Evolutionary conservation across 2,329 filamentous ascomycete genomes (phyloP), one percentile per base, ranked within the genome.

Genomic region (Monilinia fructigena): DNA sequence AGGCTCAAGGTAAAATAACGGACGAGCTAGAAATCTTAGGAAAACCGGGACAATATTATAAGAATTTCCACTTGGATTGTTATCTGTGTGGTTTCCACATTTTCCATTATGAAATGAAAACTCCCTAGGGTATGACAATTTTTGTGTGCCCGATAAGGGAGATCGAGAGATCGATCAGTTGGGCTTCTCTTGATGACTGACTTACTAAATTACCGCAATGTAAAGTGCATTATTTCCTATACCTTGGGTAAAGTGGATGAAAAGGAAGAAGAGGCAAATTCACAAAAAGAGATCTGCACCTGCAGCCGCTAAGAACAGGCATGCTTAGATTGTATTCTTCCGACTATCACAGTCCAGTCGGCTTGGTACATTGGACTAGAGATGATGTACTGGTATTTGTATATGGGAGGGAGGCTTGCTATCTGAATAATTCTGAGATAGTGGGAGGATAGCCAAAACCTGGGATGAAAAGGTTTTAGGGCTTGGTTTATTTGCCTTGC

Each of bases 141-240:
- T 50, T 40, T 50, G n/a, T 26, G 58, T 61, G 58, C 47, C 47
- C 58, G 58, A 61, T 61, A 61, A 61, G 58, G 58, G 16, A 47
- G 20, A n/a, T 47, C 45, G 40, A 42, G 20, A 35, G 58, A 61
- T 61, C 45, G 31, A 50, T 40, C 45, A 50, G 20, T 18, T 28
- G n/a, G 12, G 31, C 16, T 42, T 45, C 55, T 45, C 38, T 58
- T 12, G 4, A 12, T 20, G 23, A 20, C 3, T 20, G 23, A 20
- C 3, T 12, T 38, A 35, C 31, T 20, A 18, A 20, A 2, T 18
- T 38, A n/a, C 31, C 20, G 16, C 28, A 35, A 18, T n/a, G 26
- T 50, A n/a, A 1, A n/a, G 20, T 50, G 47, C 47, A 35, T 16
- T 16, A 23, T 35, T 45, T 58, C 20, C 55, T 18, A 58, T 14